These are phyloP conservation scores for Terfezia claveryi DNA, from an alignment of 495 filamentous ascomycete genomes.

Conservation along the genomic window DNA sequence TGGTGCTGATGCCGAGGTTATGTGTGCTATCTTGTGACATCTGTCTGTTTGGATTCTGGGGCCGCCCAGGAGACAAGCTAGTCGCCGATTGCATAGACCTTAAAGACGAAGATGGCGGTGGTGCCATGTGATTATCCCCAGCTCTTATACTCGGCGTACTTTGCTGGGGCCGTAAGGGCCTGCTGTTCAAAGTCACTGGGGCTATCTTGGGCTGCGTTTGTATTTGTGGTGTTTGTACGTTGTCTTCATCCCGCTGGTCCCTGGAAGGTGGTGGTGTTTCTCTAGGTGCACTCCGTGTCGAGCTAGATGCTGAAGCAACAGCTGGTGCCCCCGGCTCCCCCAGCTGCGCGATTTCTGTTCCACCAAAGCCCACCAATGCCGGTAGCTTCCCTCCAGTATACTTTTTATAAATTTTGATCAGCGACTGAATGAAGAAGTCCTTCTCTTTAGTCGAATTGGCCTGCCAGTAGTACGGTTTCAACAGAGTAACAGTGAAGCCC, in stretches of 20 bases:
- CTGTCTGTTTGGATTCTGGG: background rate
- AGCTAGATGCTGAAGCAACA: background rate
- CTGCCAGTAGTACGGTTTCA: constrained; percentile 95
- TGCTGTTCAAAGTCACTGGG: background rate
- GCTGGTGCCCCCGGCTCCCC: background rate
- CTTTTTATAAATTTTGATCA: constrained; percentile 88
- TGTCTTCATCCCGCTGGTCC: background rate
- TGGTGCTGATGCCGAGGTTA: background rate
- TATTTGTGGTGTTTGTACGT: background rate
- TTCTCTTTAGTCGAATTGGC: constrained; percentile 81
- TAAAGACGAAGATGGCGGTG: background rate
- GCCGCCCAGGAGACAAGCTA: background rate
- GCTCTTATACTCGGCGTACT: background rate
- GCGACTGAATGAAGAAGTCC: constrained; percentile 86
- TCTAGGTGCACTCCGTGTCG: background rate
- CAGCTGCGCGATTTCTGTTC: constrained; percentile 31
- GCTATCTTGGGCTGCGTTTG: background rate
- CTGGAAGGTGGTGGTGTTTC: background rate
- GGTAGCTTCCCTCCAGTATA: constrained; percentile 79
- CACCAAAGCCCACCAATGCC: constrained; percentile 58
- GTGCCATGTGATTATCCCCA: background rate
- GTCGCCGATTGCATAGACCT: background rate
- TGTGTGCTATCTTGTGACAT: constrained; percentile 1
- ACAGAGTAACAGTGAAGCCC: constrained; percentile 73
- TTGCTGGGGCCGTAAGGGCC: background rate